These are phyloP conservation scores for Rhizopus stolonifer DNA, from an alignment of 371 early-diverging fungal genomes.

Conservation along the genomic window DNA sequence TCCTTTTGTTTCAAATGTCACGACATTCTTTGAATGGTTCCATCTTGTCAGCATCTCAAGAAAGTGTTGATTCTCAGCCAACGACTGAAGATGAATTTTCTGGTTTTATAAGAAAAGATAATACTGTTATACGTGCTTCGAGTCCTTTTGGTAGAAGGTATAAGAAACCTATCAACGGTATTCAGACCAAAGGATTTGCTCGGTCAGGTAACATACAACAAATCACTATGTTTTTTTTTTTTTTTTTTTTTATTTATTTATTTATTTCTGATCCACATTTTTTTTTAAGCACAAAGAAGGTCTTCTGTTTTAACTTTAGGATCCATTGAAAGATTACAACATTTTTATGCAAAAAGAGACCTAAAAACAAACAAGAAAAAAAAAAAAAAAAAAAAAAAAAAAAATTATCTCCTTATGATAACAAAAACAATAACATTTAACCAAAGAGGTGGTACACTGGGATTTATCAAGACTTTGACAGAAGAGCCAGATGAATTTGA, in stretches of 20 bases:
- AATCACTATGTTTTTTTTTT: not conserved
- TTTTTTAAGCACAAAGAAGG: slow-evolving; percentile 51
- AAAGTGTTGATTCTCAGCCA: slow-evolving; percentile 13
- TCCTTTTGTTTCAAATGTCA: slow-evolving; percentile 6
- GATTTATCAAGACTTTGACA: slow-evolving; percentile 26
- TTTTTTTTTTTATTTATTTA: not conserved
- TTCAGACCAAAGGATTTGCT: slow-evolving; percentile 51
- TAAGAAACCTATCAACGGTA: slow-evolving; percentile 45
- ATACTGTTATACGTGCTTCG: slow-evolving; percentile 33
- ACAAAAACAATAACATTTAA: too few species aligned
- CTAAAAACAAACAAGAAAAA: slow-evolving; percentile 52
- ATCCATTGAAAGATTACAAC: slow-evolving; percentile 48
- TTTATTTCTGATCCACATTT: too few species aligned
- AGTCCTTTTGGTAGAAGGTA: slow-evolving; percentile 46
- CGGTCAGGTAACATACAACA: slow-evolving; percentile 35
- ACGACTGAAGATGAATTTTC: slow-evolving; percentile 21
- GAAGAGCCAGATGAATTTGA: slow-evolving; percentile 38
- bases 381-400: slow-evolving; percentile 2
- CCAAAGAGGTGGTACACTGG: slow-evolving; percentile 42
- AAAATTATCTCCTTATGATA: too few species aligned
- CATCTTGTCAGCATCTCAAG: slow-evolving; percentile 1
- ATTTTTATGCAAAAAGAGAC: slow-evolving; percentile 49
- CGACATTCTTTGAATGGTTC: slow-evolving; percentile 16
- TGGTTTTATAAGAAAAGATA: slow-evolving; percentile 22
- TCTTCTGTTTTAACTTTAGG: slow-evolving; percentile 51